Evolutionary conservation across 108 stramenopile genomes (phyloP).

Genomic region (Cylindrotheca fusiformis): DNA sequence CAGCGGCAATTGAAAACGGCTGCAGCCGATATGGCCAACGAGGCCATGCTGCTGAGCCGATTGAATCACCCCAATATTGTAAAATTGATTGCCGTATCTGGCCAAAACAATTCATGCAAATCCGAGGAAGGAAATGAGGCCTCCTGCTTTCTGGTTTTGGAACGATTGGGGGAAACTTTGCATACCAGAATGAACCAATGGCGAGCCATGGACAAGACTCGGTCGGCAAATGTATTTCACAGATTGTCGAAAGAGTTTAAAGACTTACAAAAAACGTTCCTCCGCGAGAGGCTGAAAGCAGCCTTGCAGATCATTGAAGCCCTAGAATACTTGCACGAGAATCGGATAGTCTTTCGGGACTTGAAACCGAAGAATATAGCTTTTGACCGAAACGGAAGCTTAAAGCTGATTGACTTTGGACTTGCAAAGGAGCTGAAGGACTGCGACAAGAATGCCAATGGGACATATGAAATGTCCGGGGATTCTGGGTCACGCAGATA

Average conservation of each 20-base stretch:
- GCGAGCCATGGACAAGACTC: conserved; percentile 13
- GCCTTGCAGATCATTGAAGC: conserved; percentile 55
- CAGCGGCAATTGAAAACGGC: conserved; percentile 41
- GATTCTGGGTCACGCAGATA: conserved; percentile 62
- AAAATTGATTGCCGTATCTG: conserved; percentile 52
- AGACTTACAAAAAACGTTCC: conserved; percentile 14
- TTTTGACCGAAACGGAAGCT: conserved; percentile 19
- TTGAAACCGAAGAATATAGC: conserved; percentile 68
- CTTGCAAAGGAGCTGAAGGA: conserved; percentile 54
- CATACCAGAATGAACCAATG: conserved; percentile 35
- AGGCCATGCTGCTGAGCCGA: conserved; percentile 54
- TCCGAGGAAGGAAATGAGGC: conserved; percentile 27
- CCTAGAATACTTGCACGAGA: conserved; percentile 54
- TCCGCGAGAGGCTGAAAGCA: conserved; percentile 25
- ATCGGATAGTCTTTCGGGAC: conserved; percentile 57
- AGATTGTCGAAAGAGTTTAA: conserved; percentile 22
- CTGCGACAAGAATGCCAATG: conserved; percentile 16
- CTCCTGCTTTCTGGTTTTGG: conserved; percentile 66
- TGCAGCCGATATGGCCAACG: conserved; percentile 71
- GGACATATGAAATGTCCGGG: conserved; percentile 55
- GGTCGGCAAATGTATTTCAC: conserved; percentile 9
- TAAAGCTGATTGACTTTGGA: conserved; percentile 67
- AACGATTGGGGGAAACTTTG: conserved; percentile 55
- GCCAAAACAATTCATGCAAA: conserved; percentile 28
- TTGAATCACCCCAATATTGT: conserved; percentile 71